These are phyloP conservation scores for Trichoderma semiorbis DNA, from an alignment of 2,329 filamentous ascomycete species.

Conservation along the genomic window DNA sequence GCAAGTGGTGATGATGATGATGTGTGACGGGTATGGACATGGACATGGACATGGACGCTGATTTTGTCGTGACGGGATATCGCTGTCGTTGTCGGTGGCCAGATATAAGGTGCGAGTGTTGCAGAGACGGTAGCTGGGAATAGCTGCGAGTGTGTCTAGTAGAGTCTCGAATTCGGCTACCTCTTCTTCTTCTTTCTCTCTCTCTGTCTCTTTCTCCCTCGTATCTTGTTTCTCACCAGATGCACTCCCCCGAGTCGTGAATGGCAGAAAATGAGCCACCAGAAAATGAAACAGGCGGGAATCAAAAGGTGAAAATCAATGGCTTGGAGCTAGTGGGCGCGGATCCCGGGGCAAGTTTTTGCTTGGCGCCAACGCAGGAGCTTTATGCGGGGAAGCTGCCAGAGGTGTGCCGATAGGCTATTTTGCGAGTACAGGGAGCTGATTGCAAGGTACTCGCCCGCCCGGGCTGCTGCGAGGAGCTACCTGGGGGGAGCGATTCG, in stretches of 20 bases:
- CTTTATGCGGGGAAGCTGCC: constrained; percentile 19
- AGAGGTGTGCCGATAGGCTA: constrained; percentile 1
- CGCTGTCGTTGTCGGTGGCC: background rate
- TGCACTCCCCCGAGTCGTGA: background rate
- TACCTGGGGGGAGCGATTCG: background rate
- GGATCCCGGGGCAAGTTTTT: constrained; percentile 16
- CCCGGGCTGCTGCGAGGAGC: background rate
- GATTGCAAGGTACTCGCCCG: background rate
- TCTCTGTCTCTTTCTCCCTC: background rate
- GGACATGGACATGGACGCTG: background rate
- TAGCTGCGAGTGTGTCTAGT: background rate
- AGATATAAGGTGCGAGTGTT: background rate
- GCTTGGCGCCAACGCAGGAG: constrained; percentile 19
- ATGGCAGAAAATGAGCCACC: background rate
- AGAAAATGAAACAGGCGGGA: background rate
- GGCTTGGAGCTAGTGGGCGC: constrained; percentile 9
- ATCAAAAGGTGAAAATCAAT: background rate
- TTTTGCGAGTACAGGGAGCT: background rate
- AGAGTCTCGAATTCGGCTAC: background rate
- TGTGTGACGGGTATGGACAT: background rate
- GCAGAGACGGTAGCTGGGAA: background rate
- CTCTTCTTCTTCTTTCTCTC: background rate
- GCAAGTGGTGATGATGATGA: background rate
- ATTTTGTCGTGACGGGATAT: background rate
- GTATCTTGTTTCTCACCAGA: background rate